Conservation (phyloP, 306 rosid genomes). For the Sicyos edulis region DNA sequence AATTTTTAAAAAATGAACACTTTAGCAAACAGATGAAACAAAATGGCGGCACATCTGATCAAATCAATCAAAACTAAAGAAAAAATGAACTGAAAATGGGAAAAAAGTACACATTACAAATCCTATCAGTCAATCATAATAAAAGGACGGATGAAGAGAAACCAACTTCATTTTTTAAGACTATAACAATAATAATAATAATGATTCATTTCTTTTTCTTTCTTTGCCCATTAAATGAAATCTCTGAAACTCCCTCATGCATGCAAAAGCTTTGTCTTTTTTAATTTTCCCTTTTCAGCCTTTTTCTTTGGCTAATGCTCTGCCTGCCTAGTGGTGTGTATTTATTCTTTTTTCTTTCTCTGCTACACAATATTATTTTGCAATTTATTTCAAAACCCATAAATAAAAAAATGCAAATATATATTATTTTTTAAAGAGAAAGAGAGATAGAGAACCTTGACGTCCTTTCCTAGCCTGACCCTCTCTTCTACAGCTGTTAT, state of each 20-base stretch:
- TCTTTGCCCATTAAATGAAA: neutral
- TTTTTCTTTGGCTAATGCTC: neutral
- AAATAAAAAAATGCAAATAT: too few species aligned
- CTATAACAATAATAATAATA: too few species aligned
- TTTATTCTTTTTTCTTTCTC: neutral
- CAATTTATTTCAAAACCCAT: neutral
- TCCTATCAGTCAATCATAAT: conserved; percentile 62
- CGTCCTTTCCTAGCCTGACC: too few species aligned
- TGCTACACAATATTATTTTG: neutral
- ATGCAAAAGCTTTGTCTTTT: conserved; percentile 16
- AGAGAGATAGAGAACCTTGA: too few species aligned
- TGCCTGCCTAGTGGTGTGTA: neutral
- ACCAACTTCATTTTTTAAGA: neutral
- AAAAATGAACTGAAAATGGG: conserved; percentile 18
- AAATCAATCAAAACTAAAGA: conserved; percentile 34
- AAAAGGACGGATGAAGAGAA: conserved; percentile 29
- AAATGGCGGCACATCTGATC: conserved; percentile 96
- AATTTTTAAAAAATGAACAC: neutral
- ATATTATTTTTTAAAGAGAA: neutral
- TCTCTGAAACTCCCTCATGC: conserved; percentile 16
- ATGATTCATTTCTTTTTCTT: too few species aligned
- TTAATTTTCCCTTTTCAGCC: conserved; percentile 6
- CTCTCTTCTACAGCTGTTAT: too few species aligned
- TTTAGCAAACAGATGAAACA: conserved; percentile 24
- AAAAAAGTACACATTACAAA: conserved; percentile 23